Conservation (phyloP, 306 rosid species). For the Inga laurina region DNA sequence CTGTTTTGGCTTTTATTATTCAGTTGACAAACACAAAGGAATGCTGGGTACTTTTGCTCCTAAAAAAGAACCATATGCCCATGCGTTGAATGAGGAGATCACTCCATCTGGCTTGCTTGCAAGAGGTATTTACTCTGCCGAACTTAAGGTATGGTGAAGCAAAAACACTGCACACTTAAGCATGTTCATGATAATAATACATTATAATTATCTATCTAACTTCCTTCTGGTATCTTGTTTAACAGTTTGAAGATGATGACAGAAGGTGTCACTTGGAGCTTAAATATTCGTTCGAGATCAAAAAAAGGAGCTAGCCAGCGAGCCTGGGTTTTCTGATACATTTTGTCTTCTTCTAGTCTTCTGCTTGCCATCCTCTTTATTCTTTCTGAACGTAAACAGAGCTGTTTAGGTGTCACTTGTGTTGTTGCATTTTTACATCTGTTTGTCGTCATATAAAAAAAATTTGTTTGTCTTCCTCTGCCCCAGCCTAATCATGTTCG, state of each 20-base stretch:
- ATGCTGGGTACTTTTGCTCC: conserved; percentile 99
- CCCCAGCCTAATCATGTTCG: conserved; percentile 16
- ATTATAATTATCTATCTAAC: background rate
- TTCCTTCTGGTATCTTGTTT: conserved; percentile 21
- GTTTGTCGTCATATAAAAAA: background rate
- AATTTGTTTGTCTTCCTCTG: background rate
- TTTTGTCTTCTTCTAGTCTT: background rate
- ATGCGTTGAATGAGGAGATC: conserved; percentile 82
- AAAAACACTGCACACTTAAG: background rate
- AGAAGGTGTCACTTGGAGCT: conserved; percentile 51
- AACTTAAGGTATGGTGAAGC: conserved; percentile 65
- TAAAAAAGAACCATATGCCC: conserved; percentile 63
- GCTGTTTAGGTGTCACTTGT: background rate
- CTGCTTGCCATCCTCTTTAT: background rate
- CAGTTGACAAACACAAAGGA: conserved; percentile 88
- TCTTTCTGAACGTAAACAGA: background rate
- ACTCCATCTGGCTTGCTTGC: conserved; percentile 89
- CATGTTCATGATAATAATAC: background rate
- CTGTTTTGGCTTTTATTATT: conserved; percentile 33
- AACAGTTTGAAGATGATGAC: conserved; percentile 56
- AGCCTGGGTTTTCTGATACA: background rate
- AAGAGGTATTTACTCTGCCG: conserved; percentile 86
- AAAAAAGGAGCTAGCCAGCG: conserved; percentile 35
- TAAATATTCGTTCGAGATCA: conserved; percentile 50
- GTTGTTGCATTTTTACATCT: background rate